Base-by-base conservation (phyloP, 2,329 filamentous ascomycete genomes). In the Fusarium tupiense region DNA sequence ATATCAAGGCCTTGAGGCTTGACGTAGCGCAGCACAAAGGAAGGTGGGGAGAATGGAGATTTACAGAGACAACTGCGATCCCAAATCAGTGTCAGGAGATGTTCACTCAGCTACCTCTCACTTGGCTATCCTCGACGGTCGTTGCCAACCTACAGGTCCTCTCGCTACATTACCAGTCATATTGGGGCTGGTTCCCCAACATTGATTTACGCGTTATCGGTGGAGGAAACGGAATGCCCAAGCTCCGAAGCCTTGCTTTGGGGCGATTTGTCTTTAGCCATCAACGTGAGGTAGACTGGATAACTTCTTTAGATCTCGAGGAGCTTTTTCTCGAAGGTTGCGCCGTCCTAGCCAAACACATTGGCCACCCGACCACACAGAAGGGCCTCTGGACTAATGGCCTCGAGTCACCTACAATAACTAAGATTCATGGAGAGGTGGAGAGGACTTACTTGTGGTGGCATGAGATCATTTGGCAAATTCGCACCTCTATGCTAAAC, bases 371-470 rank as follows among this genome's bases (percentile, higher is more conserved):
- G 3, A 8, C 7, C 16, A 13, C 14, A 4, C 29, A 44, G 14
- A 6, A 43, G 4, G 44, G 37, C 2, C 1, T 19, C 6, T 50
- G 26, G 53, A 64, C n/a, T 1, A 2, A n/a, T 4, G 44, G 19
- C 4, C 10, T 3, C 16, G 14, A 17, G 20, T 4, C 2, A 8
- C 13, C 17, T 29, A 12, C 3, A 22, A 24, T 12, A 6, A 5
- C 24, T 8, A 8, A 24, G 3, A n/a, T 24, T n/a, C 6, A 0
- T 3, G 43, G 22, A 29, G 13, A 29, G 29, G 7, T 1, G 13
- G 31, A 38, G 22, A 26, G 4, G 16, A 62, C 14, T 2, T 2
- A 0, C 19, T 37, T 64, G 7, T 14, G 44, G 9, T 61, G 44
- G 54, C 20, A 44, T 38, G 5, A 22, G 2, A 38, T 64, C 17